phyloP scores from a whole-genome alignment of 2,329 filamentous ascomycete genomes.

The Penicillium sp. region DNA sequence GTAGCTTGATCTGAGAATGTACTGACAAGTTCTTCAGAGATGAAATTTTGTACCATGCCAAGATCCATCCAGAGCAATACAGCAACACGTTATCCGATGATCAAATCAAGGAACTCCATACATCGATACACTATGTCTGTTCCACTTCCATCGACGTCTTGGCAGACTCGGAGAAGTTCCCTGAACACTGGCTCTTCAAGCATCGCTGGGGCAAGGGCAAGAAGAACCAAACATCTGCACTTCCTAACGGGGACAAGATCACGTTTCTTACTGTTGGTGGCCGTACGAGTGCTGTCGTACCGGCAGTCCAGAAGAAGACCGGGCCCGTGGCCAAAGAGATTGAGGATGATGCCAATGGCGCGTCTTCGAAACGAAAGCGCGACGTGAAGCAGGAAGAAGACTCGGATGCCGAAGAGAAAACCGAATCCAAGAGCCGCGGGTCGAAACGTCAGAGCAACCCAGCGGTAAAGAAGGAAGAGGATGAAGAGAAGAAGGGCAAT shows the following conservation, averaged over 20 bases:
- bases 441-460: slow-evolving; percentile 22
- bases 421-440: slow-evolving; percentile 24
- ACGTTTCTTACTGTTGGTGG: slow-evolving; percentile 85
- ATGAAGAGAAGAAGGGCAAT: slow-evolving; percentile 15
- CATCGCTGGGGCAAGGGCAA: slow-evolving; percentile 87
- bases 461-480: slow-evolving; percentile 23
- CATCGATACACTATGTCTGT: slow-evolving; percentile 72
- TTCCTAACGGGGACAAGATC: slow-evolving; percentile 82
- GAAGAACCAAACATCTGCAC: slow-evolving; percentile 59
- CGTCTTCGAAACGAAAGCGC: slow-evolving; percentile 33
- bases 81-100: slow-evolving; percentile 71
- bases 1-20: neutral
- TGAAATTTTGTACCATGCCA: slow-evolving; percentile 85
- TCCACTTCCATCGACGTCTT: slow-evolving; percentile 71
- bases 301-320: slow-evolving; percentile 78
- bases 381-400: slow-evolving; percentile 29
- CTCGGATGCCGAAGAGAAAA: slow-evolving; percentile 20
- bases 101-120: slow-evolving; percentile 68
- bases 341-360: slow-evolving; percentile 26
- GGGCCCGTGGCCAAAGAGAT: slow-evolving; percentile 54
- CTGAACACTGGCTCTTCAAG: slow-evolving; percentile 81
- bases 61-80: slow-evolving; percentile 88
- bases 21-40: slow-evolving; percentile 49
- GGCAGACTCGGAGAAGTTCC: slow-evolving; percentile 78
- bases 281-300: slow-evolving; percentile 84